phyloP scores from a whole-genome alignment of 148 eudicot genomes.

The Rheum nobile region DNA sequence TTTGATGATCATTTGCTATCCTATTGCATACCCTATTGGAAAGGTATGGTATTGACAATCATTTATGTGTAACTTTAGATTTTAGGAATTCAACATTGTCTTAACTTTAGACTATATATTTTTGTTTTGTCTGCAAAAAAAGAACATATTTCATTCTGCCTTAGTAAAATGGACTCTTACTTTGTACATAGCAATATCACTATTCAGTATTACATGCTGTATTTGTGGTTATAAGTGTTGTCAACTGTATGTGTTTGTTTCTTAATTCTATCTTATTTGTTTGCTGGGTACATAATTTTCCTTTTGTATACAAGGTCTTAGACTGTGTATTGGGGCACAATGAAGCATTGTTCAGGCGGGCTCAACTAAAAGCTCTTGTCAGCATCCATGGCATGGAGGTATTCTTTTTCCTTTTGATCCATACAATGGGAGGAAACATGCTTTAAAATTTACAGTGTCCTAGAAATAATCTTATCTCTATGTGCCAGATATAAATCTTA shows the following conservation, averaged over 20 bases:
- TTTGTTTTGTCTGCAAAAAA: not conserved
- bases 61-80: not conserved
- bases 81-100: not conserved
- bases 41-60: conserved; percentile 29
- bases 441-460: not conserved
- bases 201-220: not conserved
- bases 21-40: conserved; percentile 64
- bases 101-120: not conserved
- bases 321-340: conserved; percentile 46
- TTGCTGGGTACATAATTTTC: not conserved
- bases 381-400: conserved; percentile 51
- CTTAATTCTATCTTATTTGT: not conserved
- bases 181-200: not conserved
- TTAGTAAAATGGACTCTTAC: not conserved
- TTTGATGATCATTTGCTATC: conserved; percentile 52
- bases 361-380: conserved; percentile 54
- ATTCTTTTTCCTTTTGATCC: not conserved
- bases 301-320: conserved; percentile 26
- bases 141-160: not conserved
- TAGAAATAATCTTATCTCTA: not conserved
- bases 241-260: not conserved
- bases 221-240: not conserved
- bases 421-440: not conserved
- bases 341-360: conserved; percentile 41
- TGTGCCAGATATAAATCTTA: not conserved